Evolutionary conservation across 306 rosid species (phyloP), one percentile per base, ranked within the genome.

Genomic region (Vicia villosa): DNA sequence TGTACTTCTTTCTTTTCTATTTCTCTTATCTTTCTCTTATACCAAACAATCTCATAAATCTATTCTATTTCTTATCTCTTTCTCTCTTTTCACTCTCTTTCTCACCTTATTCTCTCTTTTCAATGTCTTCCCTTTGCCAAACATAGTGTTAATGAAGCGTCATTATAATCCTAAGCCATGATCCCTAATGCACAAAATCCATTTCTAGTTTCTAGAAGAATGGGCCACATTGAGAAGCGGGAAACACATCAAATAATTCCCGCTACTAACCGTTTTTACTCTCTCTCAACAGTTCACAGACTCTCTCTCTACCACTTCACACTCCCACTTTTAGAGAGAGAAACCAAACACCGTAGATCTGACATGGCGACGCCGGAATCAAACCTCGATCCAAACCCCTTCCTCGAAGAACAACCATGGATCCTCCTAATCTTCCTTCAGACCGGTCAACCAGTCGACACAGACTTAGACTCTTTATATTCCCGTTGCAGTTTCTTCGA

Each of bases 401-500:
- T 21, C 0, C 37, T 78, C 5, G 19, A 65, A 26, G 83, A 80
- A 54, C 72, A 80, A 12, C 56, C 69, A 0, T 80, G 80, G 83
- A 57, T 65, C 3, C 77, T 80, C 8, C 14, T 80, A 0, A 8
- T 74, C 1, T 22, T 80, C 1, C 66, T 80, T 5, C 67, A 41
- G 43, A 69, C 82, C 17, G 80, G 89, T 47, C 77, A 79, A 36
- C 79, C 82, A 0, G 50, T 82, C 24, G 62, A 47, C 5, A 75
- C 80, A n/a, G n/a, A n/a, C n/a, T n/a, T n/a, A 0, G 66, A 64
- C 0, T 74, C 69, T 60, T 86, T 88, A 40, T 75, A 87, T 6
- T 64, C 80, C 3, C 75, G 56, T 11, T 88, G 91, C 69, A 43
- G 15, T 1, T 40, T 73, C 8, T 86, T 86, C 85, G n/a, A 74